Base-by-base conservation (phyloP, 75 land plant species). In the Sequoia sempervirens region DNA sequence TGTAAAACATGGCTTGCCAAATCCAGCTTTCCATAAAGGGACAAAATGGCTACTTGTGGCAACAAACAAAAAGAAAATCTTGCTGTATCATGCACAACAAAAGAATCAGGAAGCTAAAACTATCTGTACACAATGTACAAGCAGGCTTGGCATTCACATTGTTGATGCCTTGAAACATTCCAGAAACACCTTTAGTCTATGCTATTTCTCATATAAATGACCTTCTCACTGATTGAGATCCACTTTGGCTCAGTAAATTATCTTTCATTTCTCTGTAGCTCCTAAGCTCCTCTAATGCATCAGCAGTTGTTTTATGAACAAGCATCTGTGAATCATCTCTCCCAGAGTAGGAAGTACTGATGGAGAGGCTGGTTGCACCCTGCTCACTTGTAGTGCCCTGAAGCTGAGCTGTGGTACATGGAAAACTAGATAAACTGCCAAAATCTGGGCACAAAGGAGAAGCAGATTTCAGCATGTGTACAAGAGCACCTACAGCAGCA, bases 401-500 rank as follows among this genome's bases (percentile, higher is more conserved):
- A 30, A 69, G 85, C 26, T 41, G 56, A 38, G 86, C 85, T 12
- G 80, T 53, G 52, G 79, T 87, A 69, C 84, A 69, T 12, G 82
- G 79, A 14, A 89, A 85, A 69, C 88, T 80, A 18, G 85, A 72
- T 18, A 81, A 87, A 83, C 80, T 86, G 73, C 88, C 86, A 12
- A 85, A 81, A 54, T 91, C 92, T 83, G 82, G 91, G 34, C 93
- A 90, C 40, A 97, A 84, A 56, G 99, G 98, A 23, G 96, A 92
- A 14, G 98, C 98, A 69, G 92, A 89, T 53, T 85, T 92, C n/a
- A 97, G 86, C 89, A 93, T 85, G 83, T 92, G 90, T 15, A 96
- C 93, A 50, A 97, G 94, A 53, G 86, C 89, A 14, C 96, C 99
- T 56, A 97, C 98, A 72, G 96, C 99, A 82, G 95, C 95, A 85